Evolutionary conservation across 2,329 filamentous ascomycete species (phyloP).

Genomic region (Aureobasidium sp.): DNA sequence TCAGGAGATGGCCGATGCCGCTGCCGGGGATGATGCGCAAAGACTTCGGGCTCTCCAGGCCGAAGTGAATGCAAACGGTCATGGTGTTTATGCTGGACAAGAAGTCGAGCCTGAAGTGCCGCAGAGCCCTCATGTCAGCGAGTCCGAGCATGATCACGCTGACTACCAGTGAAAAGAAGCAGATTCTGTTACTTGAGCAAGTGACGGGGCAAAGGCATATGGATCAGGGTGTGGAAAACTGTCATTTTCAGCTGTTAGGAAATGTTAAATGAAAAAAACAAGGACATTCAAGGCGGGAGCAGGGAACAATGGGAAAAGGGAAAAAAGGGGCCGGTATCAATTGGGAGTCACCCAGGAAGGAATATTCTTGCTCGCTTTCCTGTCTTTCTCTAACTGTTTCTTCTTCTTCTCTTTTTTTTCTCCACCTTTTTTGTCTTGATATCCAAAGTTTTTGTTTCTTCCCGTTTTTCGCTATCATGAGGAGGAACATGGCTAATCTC

Average conservation of each 20-base stretch:
- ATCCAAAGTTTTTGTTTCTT: no score
- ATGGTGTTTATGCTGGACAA: slow-evolving; percentile 6
- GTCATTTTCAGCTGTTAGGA: no score
- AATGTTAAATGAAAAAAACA: neutral
- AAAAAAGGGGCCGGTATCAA: neutral
- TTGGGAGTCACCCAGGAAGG: neutral
- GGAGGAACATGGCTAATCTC: no score
- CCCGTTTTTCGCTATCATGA: no score
- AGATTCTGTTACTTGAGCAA: no score
- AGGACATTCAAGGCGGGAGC: neutral
- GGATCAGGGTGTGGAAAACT: no score
- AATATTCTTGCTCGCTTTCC: neutral
- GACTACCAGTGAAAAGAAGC: neutral
- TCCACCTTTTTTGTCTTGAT: neutral
- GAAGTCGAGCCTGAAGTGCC: slow-evolving; percentile 1
- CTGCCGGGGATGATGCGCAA: slow-evolving; percentile 18
- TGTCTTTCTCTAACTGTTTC: neutral
- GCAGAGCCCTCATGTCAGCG: neutral
- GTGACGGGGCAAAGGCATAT: no score
- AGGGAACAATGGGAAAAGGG: neutral
- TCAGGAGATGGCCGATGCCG: slow-evolving; percentile 4
- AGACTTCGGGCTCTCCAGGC: slow-evolving; percentile 32
- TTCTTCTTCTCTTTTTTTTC: neutral
- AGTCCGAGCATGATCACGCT: neutral
- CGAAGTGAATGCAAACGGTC: slow-evolving; percentile 30